Evolutionary conservation across 192 early-diverging fungal species (phyloP), one percentile per base, ranked within the genome.

Genomic region (Backusella liffmaniae): DNA sequence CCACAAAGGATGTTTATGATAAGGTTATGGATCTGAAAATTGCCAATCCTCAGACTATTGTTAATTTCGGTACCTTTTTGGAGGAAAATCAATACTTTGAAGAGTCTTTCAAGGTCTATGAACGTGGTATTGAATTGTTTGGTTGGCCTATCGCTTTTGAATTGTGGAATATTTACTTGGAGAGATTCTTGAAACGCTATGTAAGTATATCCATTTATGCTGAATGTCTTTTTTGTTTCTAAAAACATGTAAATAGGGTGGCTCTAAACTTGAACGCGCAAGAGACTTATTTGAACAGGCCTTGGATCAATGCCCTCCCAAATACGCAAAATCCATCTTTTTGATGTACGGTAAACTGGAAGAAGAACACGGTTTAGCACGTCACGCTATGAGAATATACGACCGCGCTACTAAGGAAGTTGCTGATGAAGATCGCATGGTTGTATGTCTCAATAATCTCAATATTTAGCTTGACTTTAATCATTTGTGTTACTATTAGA

Each of bases 271-370:
- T 4, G 98, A 99, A 84, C 90, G 98, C 21, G 83, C 96, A 0
- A 89, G 98, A 75, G 98, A 98, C 80, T 85, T 99, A 66, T 98
- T 96, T 74, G 98, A 99, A 84, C 93, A 97, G 81, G 95, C 98
- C 18, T 68, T 99, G 15, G 92, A 92, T 56, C 90, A 90, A 44
- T 93, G 93, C 46, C 96, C 98, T 1, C 79, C 92, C 0, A 93
- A 94, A 49, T 95, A 94, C 72, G 96, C 96, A 18, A 94, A 93
- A 72, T 84, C 92, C 1, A 76, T 99, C 3, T 98, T 92, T 75
- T 83, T 98, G 15, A 90, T 95, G 85, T 99, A 95, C 78, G 96
- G 96, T 8, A 89, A 92, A 67, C 80, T 97, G 29, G 98, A 99
- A 81, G 97, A 98, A 78, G 91, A 94, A 7, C 86, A 96, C 76